Percentiles rank a stretch among this genome's conserved stretches.
Evolutionary conservation across 495 filamentous ascomycete species (phyloP).

Genomic region (Lichina pygmaea): DNA sequence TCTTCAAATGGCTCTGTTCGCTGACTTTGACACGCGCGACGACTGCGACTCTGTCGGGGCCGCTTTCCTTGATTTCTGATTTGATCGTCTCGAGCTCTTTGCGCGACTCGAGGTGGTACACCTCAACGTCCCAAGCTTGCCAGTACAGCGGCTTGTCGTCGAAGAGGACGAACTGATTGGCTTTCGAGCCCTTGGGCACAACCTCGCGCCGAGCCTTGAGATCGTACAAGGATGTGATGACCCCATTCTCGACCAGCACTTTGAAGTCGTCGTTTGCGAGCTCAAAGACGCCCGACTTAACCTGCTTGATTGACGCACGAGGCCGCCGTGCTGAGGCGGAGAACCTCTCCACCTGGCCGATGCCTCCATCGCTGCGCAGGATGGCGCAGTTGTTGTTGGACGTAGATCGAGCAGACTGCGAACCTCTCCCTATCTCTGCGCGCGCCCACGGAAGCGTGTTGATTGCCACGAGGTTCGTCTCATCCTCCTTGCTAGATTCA

Average conservation of each 20-base stretch:
- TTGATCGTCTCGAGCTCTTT: constrained; percentile 37
- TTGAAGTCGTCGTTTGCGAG: constrained; percentile 50
- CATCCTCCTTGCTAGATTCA: constrained; percentile 10
- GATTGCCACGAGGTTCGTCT: constrained; percentile 23
- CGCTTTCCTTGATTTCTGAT: constrained; percentile 44
- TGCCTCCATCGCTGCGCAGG: too few relatives aligned
- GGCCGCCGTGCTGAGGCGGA: constrained; percentile 15
- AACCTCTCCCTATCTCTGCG: constrained; percentile 23
- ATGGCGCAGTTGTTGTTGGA: too few relatives aligned
- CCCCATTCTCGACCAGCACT: constrained; percentile 42
- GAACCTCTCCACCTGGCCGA: constrained; percentile 12
- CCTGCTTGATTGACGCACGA: constrained; percentile 34
- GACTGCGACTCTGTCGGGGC: constrained; percentile 49
- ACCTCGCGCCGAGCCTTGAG: constrained; percentile 41
- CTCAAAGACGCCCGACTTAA: constrained; percentile 42
- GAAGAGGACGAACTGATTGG: constrained; percentile 81
- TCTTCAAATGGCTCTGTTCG: constrained; percentile 64
- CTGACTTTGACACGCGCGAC: constrained; percentile 65
- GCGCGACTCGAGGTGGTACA: constrained; percentile 76
- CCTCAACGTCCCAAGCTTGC: constrained; percentile 98
- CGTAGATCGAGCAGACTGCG: not conserved
- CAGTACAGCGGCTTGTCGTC: constrained; percentile 96
- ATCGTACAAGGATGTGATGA: constrained; percentile 64
- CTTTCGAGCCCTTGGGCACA: constrained; percentile 51
- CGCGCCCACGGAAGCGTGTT: constrained; percentile 74